A percentile compares a stretch with the other conserved stretches of the same genome.
Conservation (phyloP, 2,329 filamentous ascomycete genomes). For the Cladophialophora yegresii region DNA sequence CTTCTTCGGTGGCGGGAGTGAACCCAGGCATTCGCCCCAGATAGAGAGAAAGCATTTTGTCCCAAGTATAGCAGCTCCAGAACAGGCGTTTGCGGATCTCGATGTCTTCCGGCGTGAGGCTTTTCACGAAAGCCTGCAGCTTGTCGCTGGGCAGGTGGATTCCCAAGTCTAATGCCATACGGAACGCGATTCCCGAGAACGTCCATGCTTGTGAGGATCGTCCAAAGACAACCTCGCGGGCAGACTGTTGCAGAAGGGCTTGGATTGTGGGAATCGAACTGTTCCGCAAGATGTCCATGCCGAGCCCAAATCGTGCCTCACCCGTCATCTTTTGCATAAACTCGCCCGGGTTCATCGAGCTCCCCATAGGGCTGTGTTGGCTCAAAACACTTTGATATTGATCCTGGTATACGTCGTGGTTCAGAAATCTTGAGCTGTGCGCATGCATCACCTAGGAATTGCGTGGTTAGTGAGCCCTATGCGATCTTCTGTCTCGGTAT, state of each 20-base stretch:
- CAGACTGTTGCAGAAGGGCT: conserved; percentile 39
- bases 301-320: conserved; percentile 37
- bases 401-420: conserved; percentile 36
- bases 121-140: conserved; percentile 35
- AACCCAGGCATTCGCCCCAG: conserved; percentile 39
- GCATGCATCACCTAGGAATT: conserved; percentile 31
- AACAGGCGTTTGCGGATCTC: conserved; percentile 40
- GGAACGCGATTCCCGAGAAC: conserved; percentile 39
- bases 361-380: conserved; percentile 21
- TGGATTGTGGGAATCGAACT: conserved; percentile 40
- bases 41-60: conserved; percentile 40
- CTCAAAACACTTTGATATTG: conserved; percentile 24
- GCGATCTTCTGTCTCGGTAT: conserved; percentile 1
- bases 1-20: conserved; percentile 31
- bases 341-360: conserved; percentile 23
- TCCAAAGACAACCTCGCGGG: conserved; percentile 38
- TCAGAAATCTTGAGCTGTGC: conserved; percentile 34
- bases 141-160: conserved; percentile 38
- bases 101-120: conserved; percentile 38
- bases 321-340: conserved; percentile 34
- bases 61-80: conserved; percentile 41
- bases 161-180: conserved; percentile 40
- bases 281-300: conserved; percentile 38
- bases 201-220: conserved; percentile 39
- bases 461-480: not conserved